Base-by-base conservation (phyloP, 106 monocot species). In the Posidonia australis region DNA sequence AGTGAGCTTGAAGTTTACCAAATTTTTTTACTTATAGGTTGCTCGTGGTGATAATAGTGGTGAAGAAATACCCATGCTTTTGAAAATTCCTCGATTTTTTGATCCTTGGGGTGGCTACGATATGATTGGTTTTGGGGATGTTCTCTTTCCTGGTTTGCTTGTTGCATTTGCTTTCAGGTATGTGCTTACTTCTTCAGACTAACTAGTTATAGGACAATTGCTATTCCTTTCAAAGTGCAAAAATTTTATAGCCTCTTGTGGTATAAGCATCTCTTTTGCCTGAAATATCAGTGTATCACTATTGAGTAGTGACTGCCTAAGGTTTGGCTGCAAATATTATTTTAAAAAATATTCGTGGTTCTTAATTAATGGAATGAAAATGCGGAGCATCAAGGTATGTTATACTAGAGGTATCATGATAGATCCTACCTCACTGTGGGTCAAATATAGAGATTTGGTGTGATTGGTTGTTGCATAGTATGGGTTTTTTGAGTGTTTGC, bases 91-190 rank as follows among this genome's bases (percentile, higher is more conserved):
- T 67, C 77, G 90, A 13, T 79, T 87, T 56, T 96, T 87, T 71
- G 90, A 96, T 77, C 82, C 96, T 24, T 96, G 96, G 96, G 87
- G 90, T 62, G 96, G 96, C 46, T 96, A 82, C 73, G 90, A 90
- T 77, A 90, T 96, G 90, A 96, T 96, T 73, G 96, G 96, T 45
- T 96, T 96, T 75, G 96, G 96, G 25, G 96, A 96, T 78, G 90
- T 96, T 60, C 72, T 96, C 63, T 90, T 96, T 43, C 96, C 96
- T 58, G 96, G 96, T 22, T 74, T 96, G 71, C 90, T 96, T 70
- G 80, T 96, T 70, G 84, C 87, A 41, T 96, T 96, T 74, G 67
- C 84, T 69, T 96, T 76, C 69, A 96, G 96, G 96, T 90, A 61
- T 42, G 10, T 17, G 6, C 14, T 43, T 59, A 59, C 27, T 31